Evolutionary conservation across 176 grass and related monocot species (phyloP), one percentile per base, ranked within the genome.

Genomic region (Ampelocalamus luodianensis): DNA sequence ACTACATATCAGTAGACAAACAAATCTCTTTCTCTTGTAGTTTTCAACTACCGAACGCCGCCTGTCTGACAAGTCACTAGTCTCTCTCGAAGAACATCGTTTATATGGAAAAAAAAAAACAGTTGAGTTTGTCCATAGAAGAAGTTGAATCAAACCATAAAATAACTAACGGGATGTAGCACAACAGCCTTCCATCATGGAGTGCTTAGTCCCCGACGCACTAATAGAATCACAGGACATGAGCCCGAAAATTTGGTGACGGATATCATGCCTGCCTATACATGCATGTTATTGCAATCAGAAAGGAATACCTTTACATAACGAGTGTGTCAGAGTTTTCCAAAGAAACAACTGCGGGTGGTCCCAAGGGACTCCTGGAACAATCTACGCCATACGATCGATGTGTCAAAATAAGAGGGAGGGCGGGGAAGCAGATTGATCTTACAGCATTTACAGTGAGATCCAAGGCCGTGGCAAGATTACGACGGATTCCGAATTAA

Each of bases 361-460:
- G 12, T 15, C 43, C 27, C 38, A 39, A 60, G 26, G 54, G 60
- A n/a, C 22, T 49, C 6, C 5, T 68, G 43, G 6, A 67, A 22
- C 38, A 68, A 1, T 34, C 23, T 68, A 70, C 23, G 38, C 23
- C 8, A 40, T 6, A 55, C 43, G 46, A 20, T 8, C 43, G 65
- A 26, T 8, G 22, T 45, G 15, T 38, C 26, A 46, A 65, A 74
- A 48, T 23, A 65, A 29, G 17, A 73, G 29, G 11, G 11, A 22
- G 12, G 67, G 29, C 1, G 29, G 29, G 1, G 42, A 55, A 59
- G 50, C 26, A 67, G 74, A 34, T 64, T 84, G 39, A 49, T 75
- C 68, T 60, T 89, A 85, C 87, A 68, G 42, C 43, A 76, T 76
- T 76, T 80, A 74, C 70, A 85, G 20, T 74, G 23, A 76, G 64